A percentile compares a stretch with the other conserved stretches of the same genome.
Conservation (phyloP, 257 asterid genomes). For the Solanum verrucosum region DNA sequence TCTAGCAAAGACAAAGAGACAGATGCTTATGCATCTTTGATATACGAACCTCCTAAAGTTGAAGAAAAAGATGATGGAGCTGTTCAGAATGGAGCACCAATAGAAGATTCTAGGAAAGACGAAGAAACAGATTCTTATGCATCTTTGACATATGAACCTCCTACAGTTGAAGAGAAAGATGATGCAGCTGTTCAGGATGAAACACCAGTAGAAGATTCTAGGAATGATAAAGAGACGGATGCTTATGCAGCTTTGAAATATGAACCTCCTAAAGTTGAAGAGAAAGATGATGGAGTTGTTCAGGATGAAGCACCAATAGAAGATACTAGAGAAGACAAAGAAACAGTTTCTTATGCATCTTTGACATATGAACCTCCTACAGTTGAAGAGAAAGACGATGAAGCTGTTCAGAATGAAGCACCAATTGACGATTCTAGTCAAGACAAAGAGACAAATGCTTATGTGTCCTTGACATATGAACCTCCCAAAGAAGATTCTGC, state of each 20-base stretch:
- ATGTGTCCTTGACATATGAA: neutral
- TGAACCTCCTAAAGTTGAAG: neutral
- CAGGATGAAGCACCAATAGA: constrained; percentile 3
- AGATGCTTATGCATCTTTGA: neutral
- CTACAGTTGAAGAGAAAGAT: neutral
- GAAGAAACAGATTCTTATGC: neutral
- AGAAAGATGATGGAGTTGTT: neutral
- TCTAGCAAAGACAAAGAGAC: neutral
- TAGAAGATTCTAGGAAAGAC: neutral
- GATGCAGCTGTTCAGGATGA: neutral
- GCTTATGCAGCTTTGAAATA: neutral
- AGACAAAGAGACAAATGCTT: neutral
- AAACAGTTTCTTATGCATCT: neutral
- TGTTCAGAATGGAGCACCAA: neutral
- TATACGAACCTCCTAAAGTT: neutral
- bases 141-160: neutral
- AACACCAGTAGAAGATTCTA: constrained; percentile 4
- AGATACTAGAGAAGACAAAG: neutral
- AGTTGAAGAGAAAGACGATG: constrained; percentile 1
- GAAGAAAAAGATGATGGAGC: neutral
- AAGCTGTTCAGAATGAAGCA: neutral
- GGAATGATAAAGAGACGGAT: neutral
- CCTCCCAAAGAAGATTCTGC: neutral
- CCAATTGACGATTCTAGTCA: neutral
- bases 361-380: neutral